Evolutionary conservation across 2,329 filamentous ascomycete species (phyloP), one percentile per base, ranked within the genome.

Genomic region (Clonostachys sp.): DNA sequence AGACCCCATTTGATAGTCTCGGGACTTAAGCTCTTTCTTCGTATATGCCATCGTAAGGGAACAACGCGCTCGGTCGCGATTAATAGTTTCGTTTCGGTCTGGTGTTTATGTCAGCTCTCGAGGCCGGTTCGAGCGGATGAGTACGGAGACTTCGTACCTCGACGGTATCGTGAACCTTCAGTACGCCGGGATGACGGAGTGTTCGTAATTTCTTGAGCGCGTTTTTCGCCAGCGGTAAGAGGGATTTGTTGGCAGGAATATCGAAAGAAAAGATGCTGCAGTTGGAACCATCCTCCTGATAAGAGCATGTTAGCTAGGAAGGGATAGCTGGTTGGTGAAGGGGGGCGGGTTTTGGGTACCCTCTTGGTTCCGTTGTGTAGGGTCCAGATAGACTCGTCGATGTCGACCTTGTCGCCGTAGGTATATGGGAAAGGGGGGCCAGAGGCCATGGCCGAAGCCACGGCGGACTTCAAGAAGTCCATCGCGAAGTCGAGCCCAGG

Each of bases 251-350:
- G 49, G 87, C 75, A 50, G 79, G 78, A 48, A 95, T 80, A 64
- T 99, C 92, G 74, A 99, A 99, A 56, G 91, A 89, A 71, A 99
- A 96, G 55, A 99, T 91, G 71, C 91, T 96, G 71, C 94, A 99
- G 58, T 89, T 84, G 5, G 91, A 95, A 34, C 89, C 84, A 65
- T 97, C 92, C 71, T 97, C 91, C 91, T 96, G 57, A 24, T 24
- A 40, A 36, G 30, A 7, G 17, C 10, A 20, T 38, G 41, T 38
- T 30, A 17, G 24, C 14, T 13, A 13, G 17, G 20, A 30, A 30
- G 24, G 44, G 17, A 18, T 40, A 40, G 44, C n/a, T 10, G 4
- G 14, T 18, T 20, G 7, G 33, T 13, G 14, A 24, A n/a, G 42
- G 16, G 17, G 44, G 10, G 18, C 3, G 20, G 5, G 45, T 13